A percentile compares a stretch with the other conserved stretches of the same genome.
Conservation (phyloP, 495 filamentous ascomycete genomes). For the Polyplosphaeria fusca region DNA sequence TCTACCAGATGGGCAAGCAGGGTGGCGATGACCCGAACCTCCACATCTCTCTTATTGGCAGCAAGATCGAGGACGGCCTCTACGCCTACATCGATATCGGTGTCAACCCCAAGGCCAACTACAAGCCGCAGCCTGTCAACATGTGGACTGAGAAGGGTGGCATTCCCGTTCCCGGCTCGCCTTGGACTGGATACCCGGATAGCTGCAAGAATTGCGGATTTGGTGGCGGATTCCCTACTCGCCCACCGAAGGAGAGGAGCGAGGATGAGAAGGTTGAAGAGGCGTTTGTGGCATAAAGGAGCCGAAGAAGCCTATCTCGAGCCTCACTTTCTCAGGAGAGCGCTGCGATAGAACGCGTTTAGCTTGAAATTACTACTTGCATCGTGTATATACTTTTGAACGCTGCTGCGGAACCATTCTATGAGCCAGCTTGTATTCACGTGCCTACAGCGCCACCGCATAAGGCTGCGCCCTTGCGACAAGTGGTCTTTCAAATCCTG, state of each 20-base stretch:
- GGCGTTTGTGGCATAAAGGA: no score
- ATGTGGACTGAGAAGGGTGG: slow-evolving; percentile 28
- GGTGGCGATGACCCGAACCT: slow-evolving; percentile 56
- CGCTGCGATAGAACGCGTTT: no score
- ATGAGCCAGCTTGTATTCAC: no score
- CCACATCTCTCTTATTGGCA: slow-evolving; percentile 55
- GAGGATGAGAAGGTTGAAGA: neutral
- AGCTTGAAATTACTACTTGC: no score
- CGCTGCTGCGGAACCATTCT: no score
- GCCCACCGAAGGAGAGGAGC: slow-evolving; percentile 14
- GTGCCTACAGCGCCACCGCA: no score
- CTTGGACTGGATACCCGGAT: slow-evolving; percentile 32
- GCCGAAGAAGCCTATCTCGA: no score
- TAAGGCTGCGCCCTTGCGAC: no score
- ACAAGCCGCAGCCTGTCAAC: slow-evolving; percentile 29
- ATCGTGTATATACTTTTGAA: no score
- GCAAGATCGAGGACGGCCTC: slow-evolving; percentile 49
- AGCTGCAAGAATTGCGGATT: slow-evolving; percentile 21
- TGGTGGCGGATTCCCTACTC: slow-evolving; percentile 4
- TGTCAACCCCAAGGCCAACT: slow-evolving; percentile 44
- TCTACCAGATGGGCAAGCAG: slow-evolving; percentile 49
- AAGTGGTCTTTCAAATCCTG: no score
- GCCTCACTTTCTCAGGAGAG: no score
- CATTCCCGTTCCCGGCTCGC: slow-evolving; percentile 7
- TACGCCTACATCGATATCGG: slow-evolving; percentile 59